Evolutionary conservation across 805 yeast genomes (phyloP).

Genomic region (Candida multigemmis): DNA sequence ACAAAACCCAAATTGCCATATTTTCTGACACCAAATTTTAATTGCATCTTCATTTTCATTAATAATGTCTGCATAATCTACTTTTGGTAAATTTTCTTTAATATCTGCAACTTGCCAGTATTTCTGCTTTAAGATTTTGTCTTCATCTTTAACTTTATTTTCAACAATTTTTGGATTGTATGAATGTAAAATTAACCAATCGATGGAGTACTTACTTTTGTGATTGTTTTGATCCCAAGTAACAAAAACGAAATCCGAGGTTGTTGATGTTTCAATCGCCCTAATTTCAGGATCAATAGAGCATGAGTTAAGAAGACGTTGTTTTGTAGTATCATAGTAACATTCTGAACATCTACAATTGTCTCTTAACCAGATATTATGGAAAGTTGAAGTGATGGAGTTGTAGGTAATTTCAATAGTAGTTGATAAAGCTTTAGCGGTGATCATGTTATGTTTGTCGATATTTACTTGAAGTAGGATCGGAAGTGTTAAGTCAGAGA

Average conservation of each 20-base stretch:
- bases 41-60: constrained; percentile 33
- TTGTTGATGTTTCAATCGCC: constrained; percentile 7
- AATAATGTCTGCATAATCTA: constrained; percentile 42
- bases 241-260: constrained; percentile 8
- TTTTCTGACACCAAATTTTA: constrained; percentile 45
- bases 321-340: constrained; percentile 48
- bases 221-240: constrained; percentile 36
- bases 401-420: too few relatives aligned
- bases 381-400: constrained; percentile 15
- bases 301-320: constrained; percentile 49
- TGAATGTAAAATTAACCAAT: constrained; percentile 42
- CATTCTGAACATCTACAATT: constrained; percentile 51
- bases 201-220: constrained; percentile 21
- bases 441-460: too few relatives aligned
- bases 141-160: constrained; percentile 16
- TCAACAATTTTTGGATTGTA: constrained; percentile 38
- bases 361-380: constrained; percentile 57
- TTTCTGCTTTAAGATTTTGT: constrained; percentile 16
- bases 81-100: constrained; percentile 32
- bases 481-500: too few relatives aligned
- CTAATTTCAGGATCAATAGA: constrained; percentile 22
- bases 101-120: constrained; percentile 40
- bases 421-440: too few relatives aligned
- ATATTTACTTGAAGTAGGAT: too few relatives aligned
- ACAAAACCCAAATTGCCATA: constrained; percentile 52